These are phyloP conservation scores for Apophysomyces elegans DNA, from an alignment of 371 early-diverging fungal genomes.

Conservation along the genomic window DNA sequence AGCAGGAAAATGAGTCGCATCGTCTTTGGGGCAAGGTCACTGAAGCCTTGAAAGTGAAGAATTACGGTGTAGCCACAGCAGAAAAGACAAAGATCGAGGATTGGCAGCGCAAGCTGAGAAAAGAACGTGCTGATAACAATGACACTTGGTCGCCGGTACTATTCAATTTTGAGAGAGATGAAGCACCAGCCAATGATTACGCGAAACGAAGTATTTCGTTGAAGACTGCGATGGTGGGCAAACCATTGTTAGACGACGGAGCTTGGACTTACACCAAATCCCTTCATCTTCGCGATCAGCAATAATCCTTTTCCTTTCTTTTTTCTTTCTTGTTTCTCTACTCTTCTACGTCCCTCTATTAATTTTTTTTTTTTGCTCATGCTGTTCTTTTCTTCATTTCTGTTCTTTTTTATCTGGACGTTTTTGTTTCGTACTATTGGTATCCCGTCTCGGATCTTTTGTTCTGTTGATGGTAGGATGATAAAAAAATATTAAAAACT, in stretches of 20 bases:
- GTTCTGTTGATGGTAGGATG: no score
- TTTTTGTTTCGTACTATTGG: no score
- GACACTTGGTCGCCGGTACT: slow-evolving; percentile 52
- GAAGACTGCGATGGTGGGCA: slow-evolving; percentile 10
- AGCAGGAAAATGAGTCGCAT: slow-evolving; percentile 59
- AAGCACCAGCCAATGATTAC: slow-evolving; percentile 6
- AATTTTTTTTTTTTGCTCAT: no score
- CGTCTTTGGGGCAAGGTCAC: slow-evolving; percentile 63
- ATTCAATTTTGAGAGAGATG: slow-evolving; percentile 1
- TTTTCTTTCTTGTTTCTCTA: not conserved
- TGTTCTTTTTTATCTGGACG: no score
- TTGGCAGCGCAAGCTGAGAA: slow-evolving; percentile 56
- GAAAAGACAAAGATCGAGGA: slow-evolving; percentile 67
- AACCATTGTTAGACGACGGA: slow-evolving; percentile 13
- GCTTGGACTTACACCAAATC: slow-evolving; percentile 19
- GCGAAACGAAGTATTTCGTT: slow-evolving; percentile 6
- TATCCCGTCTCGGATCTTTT: no score
- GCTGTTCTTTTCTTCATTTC: no score
- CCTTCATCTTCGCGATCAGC: slow-evolving; percentile 16
- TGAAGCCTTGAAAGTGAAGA: slow-evolving; percentile 52
- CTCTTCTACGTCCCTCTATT: not conserved
- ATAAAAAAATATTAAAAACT: no score
- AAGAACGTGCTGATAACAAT: slow-evolving; percentile 50
- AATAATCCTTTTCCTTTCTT: not conserved
- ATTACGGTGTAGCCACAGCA: slow-evolving; percentile 56